Evolutionary conservation across 352 stramenopile species (phyloP), one percentile per base, ranked within the genome.

Genomic region (Plasmopara halstedii): DNA sequence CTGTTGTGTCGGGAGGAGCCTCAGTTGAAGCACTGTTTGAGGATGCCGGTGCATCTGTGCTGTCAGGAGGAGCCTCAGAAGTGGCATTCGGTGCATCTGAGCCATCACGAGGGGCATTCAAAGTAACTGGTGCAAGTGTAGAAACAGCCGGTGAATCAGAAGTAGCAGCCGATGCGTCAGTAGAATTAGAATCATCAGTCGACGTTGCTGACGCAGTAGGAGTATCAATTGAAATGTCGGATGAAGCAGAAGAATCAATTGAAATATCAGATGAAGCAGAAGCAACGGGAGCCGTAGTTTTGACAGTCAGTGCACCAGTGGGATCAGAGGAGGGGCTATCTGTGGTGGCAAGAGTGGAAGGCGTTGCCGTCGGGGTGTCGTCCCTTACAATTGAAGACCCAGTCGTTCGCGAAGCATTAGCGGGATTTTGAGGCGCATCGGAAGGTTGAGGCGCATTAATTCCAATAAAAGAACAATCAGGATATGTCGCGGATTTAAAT

Each of bases 381-480:
- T 15, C 22, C 14, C n/a, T 38, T 9, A 15, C 40, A 5, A 29
- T 4, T 0, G 50, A 44, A 15, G 38, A 31, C 31, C 53, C 38
- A 3, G 35, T 41, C 19, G 53, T 11, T 29, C n/a, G n/a, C n/a
- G n/a, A n/a, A n/a, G n/a, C n/a, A n/a, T n/a, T n/a, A n/a, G n/a
- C n/a, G n/a, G n/a, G n/a, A n/a, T n/a, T n/a, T n/a, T n/a, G n/a
- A n/a, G n/a, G n/a, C n/a, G n/a, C n/a, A n/a, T n/a, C n/a, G n/a
- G n/a, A n/a, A 22, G 38, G 20, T 17, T 46, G 35, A 10, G 41
- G 17, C 11, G 33, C 32, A 19, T 22, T 38, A 19, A 23, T 54
- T 15, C 48, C 50, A 13, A 64, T 35, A 3, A 52, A 26, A 1
- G 55, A 36, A 9, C 55, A 64, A 15, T 64, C 55, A 3, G 13